These are phyloP conservation scores for Dipodascus albidus DNA, from an alignment of 805 yeast genomes.

Conservation along the genomic window DNA sequence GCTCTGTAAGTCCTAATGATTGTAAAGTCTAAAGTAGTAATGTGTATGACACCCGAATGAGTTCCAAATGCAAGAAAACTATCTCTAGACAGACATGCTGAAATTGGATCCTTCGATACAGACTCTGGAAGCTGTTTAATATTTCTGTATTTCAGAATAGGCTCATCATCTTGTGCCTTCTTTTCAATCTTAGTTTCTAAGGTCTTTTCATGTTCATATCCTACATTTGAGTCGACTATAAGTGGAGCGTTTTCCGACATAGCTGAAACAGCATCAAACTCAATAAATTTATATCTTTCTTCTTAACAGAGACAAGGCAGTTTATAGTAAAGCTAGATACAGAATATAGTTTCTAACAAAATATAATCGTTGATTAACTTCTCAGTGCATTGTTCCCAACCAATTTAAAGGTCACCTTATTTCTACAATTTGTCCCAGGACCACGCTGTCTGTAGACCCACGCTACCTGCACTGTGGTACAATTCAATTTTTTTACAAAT, in stretches of 20 bases:
- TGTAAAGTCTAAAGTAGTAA: conserved; percentile 47
- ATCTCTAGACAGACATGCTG: conserved; percentile 53
- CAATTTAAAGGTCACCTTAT: too few relatives aligned
- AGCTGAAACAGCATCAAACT: background rate
- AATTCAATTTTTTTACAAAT: too few relatives aligned
- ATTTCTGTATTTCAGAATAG: background rate
- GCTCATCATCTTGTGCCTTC: background rate
- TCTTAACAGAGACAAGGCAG: background rate
- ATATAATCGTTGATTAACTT: too few relatives aligned
- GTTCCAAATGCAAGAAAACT: conserved; percentile 70
- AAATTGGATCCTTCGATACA: conserved; percentile 52
- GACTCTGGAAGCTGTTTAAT: background rate
- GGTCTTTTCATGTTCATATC: background rate
- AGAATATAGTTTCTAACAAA: too few relatives aligned
- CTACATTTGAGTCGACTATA: background rate
- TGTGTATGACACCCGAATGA: conserved; percentile 72
- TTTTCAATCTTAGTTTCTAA: too few relatives aligned
- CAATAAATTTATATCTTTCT: too few relatives aligned
- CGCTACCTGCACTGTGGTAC: too few relatives aligned
- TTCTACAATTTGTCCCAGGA: too few relatives aligned
- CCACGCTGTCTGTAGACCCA: too few relatives aligned
- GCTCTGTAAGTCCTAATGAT: conserved; percentile 66
- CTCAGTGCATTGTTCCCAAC: background rate
- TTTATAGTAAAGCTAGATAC: too few relatives aligned
- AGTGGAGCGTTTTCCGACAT: background rate